Conservation (phyloP, 345 rosid genomes). For the Aquilaria malaccensis region DNA sequence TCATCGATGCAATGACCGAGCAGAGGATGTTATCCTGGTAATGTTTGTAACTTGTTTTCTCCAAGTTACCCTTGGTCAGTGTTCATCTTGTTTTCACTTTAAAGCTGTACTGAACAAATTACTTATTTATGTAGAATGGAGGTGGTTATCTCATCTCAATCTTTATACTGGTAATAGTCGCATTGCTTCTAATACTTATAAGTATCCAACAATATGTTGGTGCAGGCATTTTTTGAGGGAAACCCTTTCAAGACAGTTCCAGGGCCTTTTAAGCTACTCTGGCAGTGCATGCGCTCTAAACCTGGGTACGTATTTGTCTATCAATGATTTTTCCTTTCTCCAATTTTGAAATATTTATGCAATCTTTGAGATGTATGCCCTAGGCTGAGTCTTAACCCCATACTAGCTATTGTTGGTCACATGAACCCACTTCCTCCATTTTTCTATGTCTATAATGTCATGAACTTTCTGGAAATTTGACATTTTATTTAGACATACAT, state of each 20-base stretch:
- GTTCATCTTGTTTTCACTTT: too few relatives aligned
- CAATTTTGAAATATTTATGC: too few relatives aligned
- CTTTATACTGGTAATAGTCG: not conserved
- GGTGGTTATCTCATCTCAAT: too few relatives aligned
- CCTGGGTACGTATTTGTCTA: constrained; percentile 58
- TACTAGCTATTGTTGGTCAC: too few relatives aligned
- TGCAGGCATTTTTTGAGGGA: constrained; percentile 94
- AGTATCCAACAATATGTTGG: not conserved
- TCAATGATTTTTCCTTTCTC: too few relatives aligned
- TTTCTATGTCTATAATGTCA: too few relatives aligned
- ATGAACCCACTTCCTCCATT: too few relatives aligned
- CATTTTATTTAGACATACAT: too few relatives aligned
- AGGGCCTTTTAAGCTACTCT: constrained; percentile 92
- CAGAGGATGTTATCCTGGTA: constrained; percentile 87
- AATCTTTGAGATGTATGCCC: too few relatives aligned
- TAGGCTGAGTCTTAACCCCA: too few relatives aligned
- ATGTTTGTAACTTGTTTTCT: not conserved
- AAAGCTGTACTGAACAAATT: not conserved
- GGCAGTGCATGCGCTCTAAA: constrained; percentile 92
- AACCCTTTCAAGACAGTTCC: constrained; percentile 98
- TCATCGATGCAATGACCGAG: constrained; percentile 92
- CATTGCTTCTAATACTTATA: not conserved
- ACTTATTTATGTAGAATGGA: not conserved
- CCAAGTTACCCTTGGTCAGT: too few relatives aligned
- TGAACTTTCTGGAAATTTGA: too few relatives aligned